Base-by-base conservation (phyloP, 441 rosid genomes). In the Adansonia rubrostipa region DNA sequence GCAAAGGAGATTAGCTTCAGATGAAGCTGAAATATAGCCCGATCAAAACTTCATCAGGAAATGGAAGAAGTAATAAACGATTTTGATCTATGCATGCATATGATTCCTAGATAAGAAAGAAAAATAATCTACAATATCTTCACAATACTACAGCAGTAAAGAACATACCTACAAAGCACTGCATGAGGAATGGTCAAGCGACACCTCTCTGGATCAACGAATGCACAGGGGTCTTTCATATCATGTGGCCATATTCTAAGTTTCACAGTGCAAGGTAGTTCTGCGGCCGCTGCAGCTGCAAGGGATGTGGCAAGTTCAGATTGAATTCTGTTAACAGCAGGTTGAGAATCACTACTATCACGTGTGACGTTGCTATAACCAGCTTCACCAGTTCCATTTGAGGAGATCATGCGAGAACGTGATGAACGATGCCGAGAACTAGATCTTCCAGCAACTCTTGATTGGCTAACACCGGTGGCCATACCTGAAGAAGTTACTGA, bases 221-320 rank as follows among this genome's bases (percentile, higher is more conserved):
- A 83, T 15, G 92, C 86, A 78, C 93, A 91, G 42, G 99, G 93
- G 79, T 90, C 79, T 85, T 90, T 84, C 80, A 86, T 81, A 84
- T 92, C 89, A 82, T 92, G 93, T 15, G 92, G 73, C 99, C 99
- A 94, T 19, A 94, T 88, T 85, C 97, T 91, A 58, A 96, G 87
- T 87, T 94, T 94, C 78, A 96, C 97, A 47, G 98, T 93, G 85
- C 97, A 94, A 77, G 99, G 99, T 71, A 94, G 86, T 84, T 96
- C 98, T 54, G 95, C 92, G 22, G 97, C 91, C 64, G 92, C 87
- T 19, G 86, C 88, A 51, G 92, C 86, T 6, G 98, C 96, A 63
- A 93, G 82, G 6, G 95, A 89, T 9, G 93, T 78, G 78, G 96
- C 92, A 78, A 93, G 84, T 79, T 94, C 97, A 76, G 92, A 85